These are phyloP conservation scores for Diaporthe capsici DNA, from an alignment of 2,329 filamentous ascomycete species.

Conservation along the genomic window DNA sequence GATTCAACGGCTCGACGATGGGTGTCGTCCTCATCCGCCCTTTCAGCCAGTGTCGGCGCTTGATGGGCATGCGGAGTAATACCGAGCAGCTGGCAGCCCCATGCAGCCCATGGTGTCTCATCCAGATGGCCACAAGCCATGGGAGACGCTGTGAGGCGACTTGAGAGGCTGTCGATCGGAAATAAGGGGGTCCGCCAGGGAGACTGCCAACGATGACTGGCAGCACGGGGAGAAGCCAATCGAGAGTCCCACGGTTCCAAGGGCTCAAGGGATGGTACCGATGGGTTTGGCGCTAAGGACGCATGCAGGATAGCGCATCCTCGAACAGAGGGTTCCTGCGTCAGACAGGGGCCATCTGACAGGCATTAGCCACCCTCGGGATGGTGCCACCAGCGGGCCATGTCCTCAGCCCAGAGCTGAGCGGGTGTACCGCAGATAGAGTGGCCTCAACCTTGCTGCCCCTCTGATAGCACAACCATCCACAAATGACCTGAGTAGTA, in stretches of 20 bases:
- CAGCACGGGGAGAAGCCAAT: slow-evolving; percentile 31
- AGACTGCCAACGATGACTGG: background rate
- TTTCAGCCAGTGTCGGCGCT: slow-evolving; percentile 8
- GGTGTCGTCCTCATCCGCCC: background rate
- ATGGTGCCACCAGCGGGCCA: slow-evolving; percentile 28
- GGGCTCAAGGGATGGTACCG: slow-evolving; percentile 9
- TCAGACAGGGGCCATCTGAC: slow-evolving; percentile 26
- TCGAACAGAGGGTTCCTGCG: slow-evolving; percentile 40
- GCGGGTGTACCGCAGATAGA: slow-evolving; percentile 16
- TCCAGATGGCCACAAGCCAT: slow-evolving; percentile 10
- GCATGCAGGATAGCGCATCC: slow-evolving; percentile 38
- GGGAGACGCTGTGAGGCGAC: slow-evolving; percentile 9
- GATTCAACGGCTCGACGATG: slow-evolving; percentile 11
- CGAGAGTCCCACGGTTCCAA: background rate
- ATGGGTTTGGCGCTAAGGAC: slow-evolving; percentile 40
- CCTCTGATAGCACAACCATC: background rate
- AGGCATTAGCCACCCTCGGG: slow-evolving; percentile 18
- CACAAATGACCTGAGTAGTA: fast-evolving
- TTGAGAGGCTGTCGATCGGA: slow-evolving; percentile 26
- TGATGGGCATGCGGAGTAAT: slow-evolving; percentile 12
- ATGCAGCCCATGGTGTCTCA: slow-evolving; percentile 10
- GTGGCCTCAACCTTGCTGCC: background rate
- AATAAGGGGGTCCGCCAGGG: slow-evolving; percentile 1
- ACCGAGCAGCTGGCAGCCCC: slow-evolving; percentile 28
- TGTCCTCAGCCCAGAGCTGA: slow-evolving; percentile 12